Percentiles rank a stretch among this genome's conserved stretches.
These are phyloP conservation scores for Zychaea mexicana DNA, from an alignment of 371 early-diverging fungal genomes.

Conservation along the genomic window DNA sequence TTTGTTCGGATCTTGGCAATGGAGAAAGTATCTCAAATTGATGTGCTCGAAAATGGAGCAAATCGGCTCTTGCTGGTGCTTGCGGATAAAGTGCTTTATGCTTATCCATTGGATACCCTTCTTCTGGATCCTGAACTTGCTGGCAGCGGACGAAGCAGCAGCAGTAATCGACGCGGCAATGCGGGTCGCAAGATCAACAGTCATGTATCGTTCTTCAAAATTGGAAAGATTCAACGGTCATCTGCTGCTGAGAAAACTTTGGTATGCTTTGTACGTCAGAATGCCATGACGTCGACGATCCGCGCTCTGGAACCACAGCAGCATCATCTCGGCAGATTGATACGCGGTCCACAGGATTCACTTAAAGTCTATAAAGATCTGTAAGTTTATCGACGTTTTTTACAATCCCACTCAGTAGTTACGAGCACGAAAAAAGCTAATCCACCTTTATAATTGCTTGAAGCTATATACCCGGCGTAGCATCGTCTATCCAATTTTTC, in stretches of 20 bases:
- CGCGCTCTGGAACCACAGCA: conserved; percentile 73
- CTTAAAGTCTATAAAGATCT: conserved; percentile 78
- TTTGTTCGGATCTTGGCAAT: conserved; percentile 60
- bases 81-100: conserved; percentile 74
- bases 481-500: conserved; percentile 80
- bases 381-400: conserved; percentile 28
- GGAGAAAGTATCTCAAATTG: conserved; percentile 80
- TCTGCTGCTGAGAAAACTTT: conserved; percentile 29
- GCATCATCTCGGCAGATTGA: conserved; percentile 46
- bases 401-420: no score
- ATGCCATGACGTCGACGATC: conserved; percentile 66
- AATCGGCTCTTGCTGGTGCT: conserved; percentile 69
- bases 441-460: neutral
- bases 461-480: conserved; percentile 82
- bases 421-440: no score
- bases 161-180: conserved; percentile 38
- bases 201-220: conserved; percentile 84
- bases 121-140: conserved; percentile 17
- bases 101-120: conserved; percentile 69
- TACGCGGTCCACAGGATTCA: conserved; percentile 38
- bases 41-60: conserved; percentile 67
- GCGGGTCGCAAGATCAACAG: conserved; percentile 62
- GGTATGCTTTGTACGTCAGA: conserved; percentile 72
- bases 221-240: conserved; percentile 64
- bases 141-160: neutral